Evolutionary conservation across 495 filamentous ascomycete genomes (phyloP).

Genomic region (Penicillium riverlandense): DNA sequence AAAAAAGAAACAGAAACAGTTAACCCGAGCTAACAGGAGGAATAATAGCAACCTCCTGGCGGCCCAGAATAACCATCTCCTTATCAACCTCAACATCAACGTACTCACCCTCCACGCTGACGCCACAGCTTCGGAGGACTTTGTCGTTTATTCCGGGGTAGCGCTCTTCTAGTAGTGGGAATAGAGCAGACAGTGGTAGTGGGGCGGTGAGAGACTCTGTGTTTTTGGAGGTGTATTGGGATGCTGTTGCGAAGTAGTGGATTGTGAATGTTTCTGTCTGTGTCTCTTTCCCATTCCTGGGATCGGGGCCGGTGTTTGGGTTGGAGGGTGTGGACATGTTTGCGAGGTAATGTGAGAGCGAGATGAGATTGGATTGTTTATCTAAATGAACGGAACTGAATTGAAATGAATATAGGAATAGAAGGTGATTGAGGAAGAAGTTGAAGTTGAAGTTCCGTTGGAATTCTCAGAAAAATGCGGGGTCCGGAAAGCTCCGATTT

Average conservation of each 20-base stretch:
- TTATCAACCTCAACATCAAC: constrained; percentile 55
- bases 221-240: constrained; percentile 62
- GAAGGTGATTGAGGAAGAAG: too few species aligned
- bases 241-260: constrained; percentile 81
- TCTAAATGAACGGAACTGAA: too few species aligned
- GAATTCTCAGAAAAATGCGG: too few species aligned
- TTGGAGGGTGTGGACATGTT: too few species aligned
- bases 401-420: too few species aligned
- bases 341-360: too few species aligned
- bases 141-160: constrained; percentile 74
- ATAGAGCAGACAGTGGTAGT: constrained; percentile 57
- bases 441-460: too few species aligned
- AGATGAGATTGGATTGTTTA: too few species aligned
- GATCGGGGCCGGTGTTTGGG: too few species aligned
- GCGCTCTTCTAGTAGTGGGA: constrained; percentile 60
- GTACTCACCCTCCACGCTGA: constrained; percentile 86
- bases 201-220: constrained; percentile 70
- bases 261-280: constrained; percentile 53
- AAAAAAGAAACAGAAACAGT: constrained; percentile 5
- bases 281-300: neutral
- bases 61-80: constrained; percentile 53
- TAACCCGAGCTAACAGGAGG: constrained; percentile 79
- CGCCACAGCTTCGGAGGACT: constrained; percentile 67
- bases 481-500: too few species aligned
- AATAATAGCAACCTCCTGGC: constrained; percentile 91